Percentiles rank a stretch among this genome's conserved stretches.
phyloP scores from a whole-genome alignment of 495 filamentous ascomycete genomes.

The Neurospora terricola region DNA sequence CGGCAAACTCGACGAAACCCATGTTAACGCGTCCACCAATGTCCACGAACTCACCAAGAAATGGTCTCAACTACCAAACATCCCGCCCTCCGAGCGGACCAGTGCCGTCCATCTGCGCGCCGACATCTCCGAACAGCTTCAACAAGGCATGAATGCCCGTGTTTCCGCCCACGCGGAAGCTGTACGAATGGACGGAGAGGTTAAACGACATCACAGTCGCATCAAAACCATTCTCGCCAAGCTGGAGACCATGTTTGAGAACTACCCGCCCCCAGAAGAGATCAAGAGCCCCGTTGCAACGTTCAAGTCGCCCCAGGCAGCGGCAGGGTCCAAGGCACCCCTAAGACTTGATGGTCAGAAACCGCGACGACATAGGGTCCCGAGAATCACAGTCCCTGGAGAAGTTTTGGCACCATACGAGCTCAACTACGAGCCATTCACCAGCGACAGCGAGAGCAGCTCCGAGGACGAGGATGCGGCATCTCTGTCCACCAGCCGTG shows the following conservation, averaged over 20 bases:
- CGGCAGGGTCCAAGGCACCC: conserved; percentile 47
- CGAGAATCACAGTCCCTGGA: conserved; percentile 46
- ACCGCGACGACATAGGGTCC: conserved; percentile 27
- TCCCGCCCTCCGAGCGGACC: conserved; percentile 40
- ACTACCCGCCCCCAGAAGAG: conserved; percentile 38
- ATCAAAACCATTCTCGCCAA: conserved; percentile 70
- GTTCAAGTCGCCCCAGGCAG: conserved; percentile 44
- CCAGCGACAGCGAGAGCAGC: conserved; percentile 33
- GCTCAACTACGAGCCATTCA: conserved; percentile 41
- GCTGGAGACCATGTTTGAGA: conserved; percentile 60
- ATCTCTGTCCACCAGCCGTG: conserved; percentile 18
- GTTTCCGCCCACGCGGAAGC: conserved; percentile 76
- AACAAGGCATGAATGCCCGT: conserved; percentile 64
- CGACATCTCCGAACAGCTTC: conserved; percentile 64
- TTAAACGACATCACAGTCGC: conserved; percentile 69
- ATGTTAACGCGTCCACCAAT: conserved; percentile 50
- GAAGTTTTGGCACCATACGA: conserved; percentile 51
- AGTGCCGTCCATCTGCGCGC: conserved; percentile 51
- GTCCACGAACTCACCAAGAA: conserved; percentile 63
- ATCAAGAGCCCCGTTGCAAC: conserved; percentile 41
- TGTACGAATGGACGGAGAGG: conserved; percentile 61
- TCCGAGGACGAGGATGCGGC: conserved; percentile 28
- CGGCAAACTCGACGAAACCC: conserved; percentile 65
- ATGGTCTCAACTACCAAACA: conserved; percentile 61
- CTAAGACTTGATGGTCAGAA: conserved; percentile 50